Conservation (phyloP, 768 basidiomycete genomes). For the Pisolithus sp. region DNA sequence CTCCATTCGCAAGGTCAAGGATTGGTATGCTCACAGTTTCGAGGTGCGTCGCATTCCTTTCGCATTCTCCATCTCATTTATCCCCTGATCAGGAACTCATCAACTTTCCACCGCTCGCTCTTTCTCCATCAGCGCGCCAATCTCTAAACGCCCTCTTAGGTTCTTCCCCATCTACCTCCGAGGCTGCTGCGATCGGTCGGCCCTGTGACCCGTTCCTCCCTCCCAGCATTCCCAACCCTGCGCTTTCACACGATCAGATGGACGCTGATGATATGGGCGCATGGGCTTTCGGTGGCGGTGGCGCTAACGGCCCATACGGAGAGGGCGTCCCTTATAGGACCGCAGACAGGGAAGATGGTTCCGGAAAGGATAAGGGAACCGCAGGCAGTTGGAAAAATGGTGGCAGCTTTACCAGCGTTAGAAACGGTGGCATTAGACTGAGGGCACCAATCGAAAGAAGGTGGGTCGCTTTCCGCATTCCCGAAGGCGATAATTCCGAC, state of each 20-base stretch:
- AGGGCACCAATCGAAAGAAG: slow-evolving; percentile 82
- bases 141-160: slow-evolving; percentile 34
- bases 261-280: slow-evolving; percentile 12
- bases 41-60: slow-evolving; percentile 53
- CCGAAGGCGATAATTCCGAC: neutral
- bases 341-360: neutral
- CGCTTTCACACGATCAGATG: slow-evolving; percentile 31
- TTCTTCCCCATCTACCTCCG: neutral
- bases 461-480: slow-evolving; percentile 35
- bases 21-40: slow-evolving; percentile 99
- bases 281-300: neutral
- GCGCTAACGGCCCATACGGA: neutral
- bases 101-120: slow-evolving; percentile 69
- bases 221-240: slow-evolving; percentile 76
- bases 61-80: slow-evolving; percentile 3
- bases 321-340: slow-evolving; percentile 1
- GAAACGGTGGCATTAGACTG: slow-evolving; percentile 54
- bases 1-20: slow-evolving; percentile 88
- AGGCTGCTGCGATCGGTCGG: neutral
- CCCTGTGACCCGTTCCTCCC: slow-evolving; percentile 43
- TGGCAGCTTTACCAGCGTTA: slow-evolving; percentile 22
- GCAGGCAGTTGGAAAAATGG: neutral
- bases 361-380: slow-evolving; percentile 3
- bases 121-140: slow-evolving; percentile 62
- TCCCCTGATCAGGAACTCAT: slow-evolving; percentile 68